Evolutionary conservation across 176 grass and related monocot species (phyloP), one percentile per base, ranked within the genome.

Genomic region (Puya raimondii): DNA sequence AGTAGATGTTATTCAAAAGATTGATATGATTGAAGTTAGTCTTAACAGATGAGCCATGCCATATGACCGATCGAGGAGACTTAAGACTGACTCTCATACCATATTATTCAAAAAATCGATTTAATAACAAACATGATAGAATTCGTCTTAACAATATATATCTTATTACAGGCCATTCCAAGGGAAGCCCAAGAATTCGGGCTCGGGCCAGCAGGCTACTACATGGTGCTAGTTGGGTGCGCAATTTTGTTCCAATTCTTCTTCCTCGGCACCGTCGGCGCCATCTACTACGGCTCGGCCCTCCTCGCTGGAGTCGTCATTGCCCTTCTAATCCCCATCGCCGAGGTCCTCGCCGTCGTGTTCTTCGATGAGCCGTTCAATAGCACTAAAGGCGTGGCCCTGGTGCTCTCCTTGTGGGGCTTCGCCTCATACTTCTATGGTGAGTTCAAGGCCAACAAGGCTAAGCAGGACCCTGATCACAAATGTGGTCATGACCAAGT

Each of bases 351-450:
- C 49, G 92, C 80, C 13, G 86, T 96, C 51, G 12, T 82, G 10
- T 75, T 96, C 73, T 91, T 91, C 54, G 26, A 75, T 3, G 92
- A 96, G 83, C 66, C 80, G 1, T 96, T 96, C 84, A 91, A 47
- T 15, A 54, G 78, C 10, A 78, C 76, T 15, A 96, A 96, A 54
- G 92, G 92, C 29, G 67, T 91, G 1, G 86, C 92, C 15, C 81
- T 96, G 16, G 88, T 4, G 0, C 86, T 96, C 27, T 82, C 92
- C 2, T 78, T 96, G 0, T 96, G 88, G 92, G 92, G 88, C 12
- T 87, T 92, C 49, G 68, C 77, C 63, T 91, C 92, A 16, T 96
- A 96, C 73, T 81, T 87, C 57, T 96, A 96, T 10, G 92, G 92
- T 11, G 92, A 96, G 77, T 10, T 85, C 56, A 78, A 77, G 25